Conservation (phyloP, 129 eudicot species). For the Logfia minima region DNA sequence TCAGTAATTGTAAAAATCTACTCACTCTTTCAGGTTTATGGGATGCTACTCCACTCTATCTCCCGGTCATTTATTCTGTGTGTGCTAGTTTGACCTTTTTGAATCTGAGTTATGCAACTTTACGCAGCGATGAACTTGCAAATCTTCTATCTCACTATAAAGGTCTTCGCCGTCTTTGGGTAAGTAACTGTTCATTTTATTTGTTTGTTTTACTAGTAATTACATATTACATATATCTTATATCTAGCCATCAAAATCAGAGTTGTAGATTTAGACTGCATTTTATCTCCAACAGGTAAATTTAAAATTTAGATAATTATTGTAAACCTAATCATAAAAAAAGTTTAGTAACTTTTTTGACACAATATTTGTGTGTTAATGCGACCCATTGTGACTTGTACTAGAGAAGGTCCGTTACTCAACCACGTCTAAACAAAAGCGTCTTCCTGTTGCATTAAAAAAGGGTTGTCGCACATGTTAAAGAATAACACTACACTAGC, state of each 20-base stretch:
- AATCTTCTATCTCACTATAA: conserved; percentile 58
- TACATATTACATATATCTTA: background rate
- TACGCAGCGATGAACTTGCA: conserved; percentile 55
- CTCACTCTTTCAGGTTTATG: conserved; percentile 71
- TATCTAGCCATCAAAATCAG: background rate
- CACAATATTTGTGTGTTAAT: too few species aligned
- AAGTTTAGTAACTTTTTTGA: background rate
- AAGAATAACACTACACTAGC: background rate
- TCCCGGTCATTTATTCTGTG: conserved; percentile 60
- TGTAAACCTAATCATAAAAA: background rate
- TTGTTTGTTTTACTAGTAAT: background rate
- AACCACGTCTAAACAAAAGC: too few species aligned
- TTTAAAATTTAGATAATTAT: background rate
- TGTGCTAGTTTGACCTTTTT: conserved; percentile 59
- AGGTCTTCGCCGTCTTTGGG: conserved; percentile 84
- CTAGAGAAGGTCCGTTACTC: too few species aligned
- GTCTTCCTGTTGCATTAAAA: background rate
- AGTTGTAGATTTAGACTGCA: background rate
- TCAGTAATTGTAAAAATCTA: conserved; percentile 49
- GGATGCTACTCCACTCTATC: conserved; percentile 58
- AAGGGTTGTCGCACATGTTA: background rate
- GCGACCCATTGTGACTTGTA: background rate
- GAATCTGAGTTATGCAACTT: conserved; percentile 61
- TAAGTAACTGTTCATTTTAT: conserved; percentile 29
- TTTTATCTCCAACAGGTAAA: background rate